A percentile compares a stretch with the other conserved stretches of the same genome.
phyloP scores from a whole-genome alignment of 2,329 filamentous ascomycete species.

The Eurotiales sp. region DNA sequence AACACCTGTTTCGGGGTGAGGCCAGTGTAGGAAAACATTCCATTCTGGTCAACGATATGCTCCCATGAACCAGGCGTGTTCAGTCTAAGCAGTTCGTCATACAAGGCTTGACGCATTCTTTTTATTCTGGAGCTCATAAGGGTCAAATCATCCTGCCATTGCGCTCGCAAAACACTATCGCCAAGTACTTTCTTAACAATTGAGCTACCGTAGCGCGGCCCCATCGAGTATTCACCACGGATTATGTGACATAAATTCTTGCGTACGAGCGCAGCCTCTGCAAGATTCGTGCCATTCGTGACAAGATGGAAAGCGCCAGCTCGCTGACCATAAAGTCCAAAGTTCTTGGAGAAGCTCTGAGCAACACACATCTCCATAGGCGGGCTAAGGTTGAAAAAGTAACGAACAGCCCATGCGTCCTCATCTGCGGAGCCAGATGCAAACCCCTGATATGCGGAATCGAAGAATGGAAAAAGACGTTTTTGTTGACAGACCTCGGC shows the following conservation, averaged over 20 bases:
- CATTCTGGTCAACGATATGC: conserved; percentile 82
- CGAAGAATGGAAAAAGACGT: conserved; percentile 95
- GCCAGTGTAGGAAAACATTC: conserved; percentile 85
- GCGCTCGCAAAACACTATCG: conserved; percentile 68
- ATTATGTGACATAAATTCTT: conserved; percentile 39
- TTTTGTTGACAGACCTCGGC: conserved; percentile 72
- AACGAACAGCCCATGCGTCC: conserved; percentile 83
- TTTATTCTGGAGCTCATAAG: conserved; percentile 95
- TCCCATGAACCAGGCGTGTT: conserved; percentile 92
- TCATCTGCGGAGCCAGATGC: conserved; percentile 81
- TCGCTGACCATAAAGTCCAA: conserved; percentile 90
- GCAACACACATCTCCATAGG: conserved; percentile 66
- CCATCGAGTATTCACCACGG: conserved; percentile 39
- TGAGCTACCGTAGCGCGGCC: conserved; percentile 81
- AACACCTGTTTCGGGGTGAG: conserved; percentile 44
- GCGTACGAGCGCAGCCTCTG: conserved; percentile 29
- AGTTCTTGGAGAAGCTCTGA: conserved; percentile 60
- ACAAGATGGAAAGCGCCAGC: conserved; percentile 81
- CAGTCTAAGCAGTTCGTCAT: conserved; percentile 75
- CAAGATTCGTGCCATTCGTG: conserved; percentile 26
- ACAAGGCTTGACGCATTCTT: conserved; percentile 75
- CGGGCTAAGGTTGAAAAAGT: conserved; percentile 73
- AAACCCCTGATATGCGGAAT: conserved; percentile 96
- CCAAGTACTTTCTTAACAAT: conserved; percentile 81
- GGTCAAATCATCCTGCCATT: conserved; percentile 85